Conservation (phyloP, 768 basidiomycete genomes). For the Cubamyces lactineus region DNA sequence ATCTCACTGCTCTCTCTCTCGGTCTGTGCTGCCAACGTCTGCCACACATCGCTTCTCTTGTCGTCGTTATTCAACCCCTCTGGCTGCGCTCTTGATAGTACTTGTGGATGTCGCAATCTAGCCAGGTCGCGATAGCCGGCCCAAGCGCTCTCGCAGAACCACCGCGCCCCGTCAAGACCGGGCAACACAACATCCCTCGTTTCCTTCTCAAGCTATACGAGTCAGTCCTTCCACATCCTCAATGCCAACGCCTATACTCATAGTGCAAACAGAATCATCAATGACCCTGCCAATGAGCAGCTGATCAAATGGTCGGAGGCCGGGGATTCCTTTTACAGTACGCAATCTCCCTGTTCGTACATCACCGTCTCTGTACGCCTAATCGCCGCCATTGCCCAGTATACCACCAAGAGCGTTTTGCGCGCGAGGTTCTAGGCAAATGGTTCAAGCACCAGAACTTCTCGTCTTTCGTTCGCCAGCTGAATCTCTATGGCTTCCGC, state of each 20-base stretch:
- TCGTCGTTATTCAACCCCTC: neutral
- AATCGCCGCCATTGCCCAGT: constrained; percentile 50
- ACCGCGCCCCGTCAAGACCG: constrained; percentile 45
- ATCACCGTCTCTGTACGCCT: neutral
- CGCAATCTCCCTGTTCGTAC: constrained; percentile 20
- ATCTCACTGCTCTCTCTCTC: no score
- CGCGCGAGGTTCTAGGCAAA: constrained; percentile 82
- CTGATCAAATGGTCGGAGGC: constrained; percentile 90
- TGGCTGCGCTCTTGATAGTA: no score
- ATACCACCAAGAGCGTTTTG: constrained; percentile 87
- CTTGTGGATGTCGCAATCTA: constrained; percentile 49
- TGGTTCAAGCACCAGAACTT: constrained; percentile 99
- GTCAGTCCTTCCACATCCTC: constrained; percentile 48
- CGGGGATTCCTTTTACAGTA: constrained; percentile 93
- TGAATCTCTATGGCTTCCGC: constrained; percentile 97
- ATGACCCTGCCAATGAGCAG: constrained; percentile 77
- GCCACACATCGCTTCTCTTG: neutral
- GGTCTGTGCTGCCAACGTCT: neutral
- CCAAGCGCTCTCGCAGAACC: constrained; percentile 39
- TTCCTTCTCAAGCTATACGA: constrained; percentile 94
- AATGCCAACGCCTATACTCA: neutral
- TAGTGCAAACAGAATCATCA: constrained; percentile 73
- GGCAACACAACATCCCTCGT: constrained; percentile 63
- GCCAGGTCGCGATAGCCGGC: constrained; percentile 59
- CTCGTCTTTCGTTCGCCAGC: constrained; percentile 88